These are phyloP conservation scores for Trichoderma sp. DNA, from an alignment of 2,329 filamentous ascomycete species.

Conservation along the genomic window DNA sequence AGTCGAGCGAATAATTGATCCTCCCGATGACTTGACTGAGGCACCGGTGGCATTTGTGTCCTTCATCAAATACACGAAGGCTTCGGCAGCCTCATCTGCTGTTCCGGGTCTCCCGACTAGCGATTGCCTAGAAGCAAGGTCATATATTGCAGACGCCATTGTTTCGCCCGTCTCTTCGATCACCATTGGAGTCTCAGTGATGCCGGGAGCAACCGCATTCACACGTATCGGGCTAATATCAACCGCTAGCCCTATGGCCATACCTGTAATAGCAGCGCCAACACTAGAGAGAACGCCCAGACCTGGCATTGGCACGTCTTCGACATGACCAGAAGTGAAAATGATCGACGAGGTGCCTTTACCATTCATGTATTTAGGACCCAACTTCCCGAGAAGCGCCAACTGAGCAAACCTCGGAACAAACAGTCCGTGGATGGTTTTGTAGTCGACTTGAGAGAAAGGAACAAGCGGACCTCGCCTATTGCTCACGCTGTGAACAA, in stretches of 20 bases:
- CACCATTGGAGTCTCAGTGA: not conserved
- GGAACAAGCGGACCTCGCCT: not conserved
- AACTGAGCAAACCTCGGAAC: not conserved
- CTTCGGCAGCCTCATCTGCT: slow-evolving; percentile 45
- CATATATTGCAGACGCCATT: not conserved
- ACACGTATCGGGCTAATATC: not conserved
- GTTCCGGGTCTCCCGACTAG: slow-evolving; percentile 25
- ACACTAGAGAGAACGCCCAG: not conserved
- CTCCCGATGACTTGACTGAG: slow-evolving; percentile 32
- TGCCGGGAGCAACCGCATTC: not conserved
- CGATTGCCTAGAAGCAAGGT: not conserved
- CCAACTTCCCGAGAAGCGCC: not conserved
- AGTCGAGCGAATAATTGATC: slow-evolving; percentile 9
- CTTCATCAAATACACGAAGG: slow-evolving; percentile 47
- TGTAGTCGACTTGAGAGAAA: not conserved
- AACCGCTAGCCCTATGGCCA: not conserved
- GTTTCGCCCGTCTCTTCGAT: not conserved
- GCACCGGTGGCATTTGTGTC: slow-evolving; percentile 40
- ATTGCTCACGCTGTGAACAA: not conserved
- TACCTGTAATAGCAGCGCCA: not conserved
- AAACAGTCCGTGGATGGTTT: not conserved
- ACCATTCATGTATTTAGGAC: not conserved
- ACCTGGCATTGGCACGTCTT: not conserved
- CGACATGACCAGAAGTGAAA: not conserved
- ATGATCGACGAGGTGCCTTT: not conserved